A percentile compares a stretch with the other conserved stretches of the same genome.
phyloP scores from a whole-genome alignment of 192 early-diverging fungal genomes.

The Umbelopsis sp. region DNA sequence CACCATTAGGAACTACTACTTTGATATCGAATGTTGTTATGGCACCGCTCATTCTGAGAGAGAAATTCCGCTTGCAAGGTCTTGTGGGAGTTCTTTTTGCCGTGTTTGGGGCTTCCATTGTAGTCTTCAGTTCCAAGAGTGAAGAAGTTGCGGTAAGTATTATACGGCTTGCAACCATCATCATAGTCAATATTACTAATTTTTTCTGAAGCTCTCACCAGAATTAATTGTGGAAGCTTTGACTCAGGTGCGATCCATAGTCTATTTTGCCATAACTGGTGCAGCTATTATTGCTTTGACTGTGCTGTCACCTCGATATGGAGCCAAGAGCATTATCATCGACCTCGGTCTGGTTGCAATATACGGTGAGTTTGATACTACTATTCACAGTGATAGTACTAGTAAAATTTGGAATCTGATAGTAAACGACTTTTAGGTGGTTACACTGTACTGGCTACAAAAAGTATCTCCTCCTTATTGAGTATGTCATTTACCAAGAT shows the following conservation, averaged over 20 bases:
- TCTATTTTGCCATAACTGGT: constrained; percentile 55
- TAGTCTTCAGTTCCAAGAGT: constrained; percentile 58
- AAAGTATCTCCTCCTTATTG: constrained; percentile 65
- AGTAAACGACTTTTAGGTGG: constrained; percentile 44
- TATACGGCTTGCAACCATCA: background rate
- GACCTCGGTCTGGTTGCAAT: constrained; percentile 70
- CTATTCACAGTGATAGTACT: too few species aligned
- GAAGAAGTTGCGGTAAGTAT: constrained; percentile 50
- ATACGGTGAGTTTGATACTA: constrained; percentile 48
- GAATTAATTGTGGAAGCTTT: constrained; percentile 53
- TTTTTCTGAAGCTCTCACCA: constrained; percentile 44
- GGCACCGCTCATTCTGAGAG: constrained; percentile 63
- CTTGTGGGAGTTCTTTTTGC: constrained; percentile 60
- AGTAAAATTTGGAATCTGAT: too few species aligned
- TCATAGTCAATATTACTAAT: background rate
- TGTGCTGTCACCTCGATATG: constrained; percentile 48
- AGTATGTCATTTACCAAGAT: constrained; percentile 59
- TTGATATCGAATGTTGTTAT: constrained; percentile 68
- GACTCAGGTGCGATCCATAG: constrained; percentile 48
- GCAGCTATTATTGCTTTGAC: constrained; percentile 37
- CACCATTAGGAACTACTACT: constrained; percentile 69
- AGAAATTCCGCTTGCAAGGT: constrained; percentile 57
- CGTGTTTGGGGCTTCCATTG: constrained; percentile 59
- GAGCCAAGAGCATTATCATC: constrained; percentile 57
- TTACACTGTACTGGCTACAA: constrained; percentile 69